phyloP scores from a whole-genome alignment of 225 moss, liverwort and hornwort species.

The Ulota crispa region DNA sequence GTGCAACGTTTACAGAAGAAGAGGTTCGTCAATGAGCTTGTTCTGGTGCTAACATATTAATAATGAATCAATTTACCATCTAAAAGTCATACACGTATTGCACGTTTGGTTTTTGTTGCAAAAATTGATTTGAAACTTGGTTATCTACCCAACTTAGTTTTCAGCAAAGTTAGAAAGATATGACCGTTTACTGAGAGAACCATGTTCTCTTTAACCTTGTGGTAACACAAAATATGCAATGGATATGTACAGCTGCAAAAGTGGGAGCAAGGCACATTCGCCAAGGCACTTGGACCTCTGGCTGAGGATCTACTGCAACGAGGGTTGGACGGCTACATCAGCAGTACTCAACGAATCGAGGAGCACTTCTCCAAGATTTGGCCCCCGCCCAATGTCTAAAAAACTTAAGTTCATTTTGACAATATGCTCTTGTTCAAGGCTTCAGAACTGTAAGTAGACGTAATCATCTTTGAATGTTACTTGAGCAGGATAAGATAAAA shows the following conservation, averaged over 20 bases:
- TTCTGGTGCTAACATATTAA: background rate
- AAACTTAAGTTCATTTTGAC: background rate
- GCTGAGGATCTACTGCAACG: slow-evolving; percentile 63
- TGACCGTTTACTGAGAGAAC: background rate
- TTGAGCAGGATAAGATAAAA: background rate
- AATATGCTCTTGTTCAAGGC: background rate
- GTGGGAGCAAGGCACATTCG: slow-evolving; percentile 74
- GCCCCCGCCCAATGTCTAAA: slow-evolving; percentile 86
- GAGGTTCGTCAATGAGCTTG: slow-evolving; percentile 47
- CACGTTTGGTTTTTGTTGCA: background rate
- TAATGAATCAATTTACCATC: background rate
- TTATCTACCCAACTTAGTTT: background rate
- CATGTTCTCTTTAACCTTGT: background rate
- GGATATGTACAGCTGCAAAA: slow-evolving; percentile 45
- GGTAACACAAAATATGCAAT: background rate
- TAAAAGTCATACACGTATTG: background rate
- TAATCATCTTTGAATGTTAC: background rate
- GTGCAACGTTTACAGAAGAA: slow-evolving; percentile 46
- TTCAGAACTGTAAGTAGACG: slow-evolving; percentile 19
- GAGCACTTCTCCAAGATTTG: slow-evolving; percentile 89
- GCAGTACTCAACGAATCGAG: slow-evolving; percentile 66
- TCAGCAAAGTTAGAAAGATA: background rate
- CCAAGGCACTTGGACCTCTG: slow-evolving; percentile 62
- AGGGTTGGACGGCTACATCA: slow-evolving; percentile 59
- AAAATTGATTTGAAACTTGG: background rate